These are phyloP conservation scores for Cavenderia fasciculata DNA, from an alignment of 78 protist species.

Conservation along the genomic window DNA sequence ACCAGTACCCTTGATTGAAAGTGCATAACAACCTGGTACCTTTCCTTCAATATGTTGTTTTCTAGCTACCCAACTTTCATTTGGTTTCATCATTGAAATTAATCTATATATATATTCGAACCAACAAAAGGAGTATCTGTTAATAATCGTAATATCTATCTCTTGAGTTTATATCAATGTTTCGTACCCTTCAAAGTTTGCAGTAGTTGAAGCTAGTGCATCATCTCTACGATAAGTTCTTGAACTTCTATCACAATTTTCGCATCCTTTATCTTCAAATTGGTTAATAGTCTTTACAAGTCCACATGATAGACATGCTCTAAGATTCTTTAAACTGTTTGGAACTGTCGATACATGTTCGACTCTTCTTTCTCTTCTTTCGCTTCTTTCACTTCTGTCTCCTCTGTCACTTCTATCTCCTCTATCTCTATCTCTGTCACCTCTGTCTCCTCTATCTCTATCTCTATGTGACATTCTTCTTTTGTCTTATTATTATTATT, in stretches of 20 bases:
- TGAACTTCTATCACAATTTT: constrained; percentile 47
- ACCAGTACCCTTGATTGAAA: constrained; percentile 4
- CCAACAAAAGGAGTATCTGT: neutral
- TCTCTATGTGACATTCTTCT: constrained; percentile 2
- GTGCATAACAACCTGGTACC: constrained; percentile 62
- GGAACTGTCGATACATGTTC: constrained; percentile 26
- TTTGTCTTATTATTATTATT: neutral
- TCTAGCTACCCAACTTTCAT: constrained; percentile 63
- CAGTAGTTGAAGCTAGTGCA: neutral
- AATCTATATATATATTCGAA: neutral
- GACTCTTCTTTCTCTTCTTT: neutral
- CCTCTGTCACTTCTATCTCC: neutral
- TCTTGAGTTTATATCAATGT: neutral
- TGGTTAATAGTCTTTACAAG: constrained; percentile 36
- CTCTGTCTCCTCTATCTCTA: neutral
- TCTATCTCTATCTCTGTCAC: neutral
- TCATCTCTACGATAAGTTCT: neutral
- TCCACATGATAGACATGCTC: constrained; percentile 50
- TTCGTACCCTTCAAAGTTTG: constrained; percentile 65
- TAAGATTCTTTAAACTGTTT: constrained; percentile 16
- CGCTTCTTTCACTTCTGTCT: neutral
- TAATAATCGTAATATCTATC: neutral
- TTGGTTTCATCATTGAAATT: constrained; percentile 52
- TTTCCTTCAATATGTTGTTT: constrained; percentile 1
- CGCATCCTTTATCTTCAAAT: constrained; percentile 59